phyloP scores from a whole-genome alignment of 192 early-diverging fungal species.

The Coemansia sp. region DNA sequence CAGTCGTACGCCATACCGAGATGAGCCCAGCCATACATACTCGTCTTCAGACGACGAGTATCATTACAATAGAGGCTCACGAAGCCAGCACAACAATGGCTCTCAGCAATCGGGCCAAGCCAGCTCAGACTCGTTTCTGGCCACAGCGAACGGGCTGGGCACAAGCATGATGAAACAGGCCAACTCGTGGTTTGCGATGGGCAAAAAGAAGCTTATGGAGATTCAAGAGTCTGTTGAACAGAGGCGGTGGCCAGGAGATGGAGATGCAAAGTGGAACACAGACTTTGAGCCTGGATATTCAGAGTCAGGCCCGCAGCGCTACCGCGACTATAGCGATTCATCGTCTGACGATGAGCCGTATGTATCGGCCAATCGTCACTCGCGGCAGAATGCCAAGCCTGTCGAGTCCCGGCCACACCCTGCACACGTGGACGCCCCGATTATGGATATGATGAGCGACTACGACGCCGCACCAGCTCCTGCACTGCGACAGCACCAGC shows the following conservation, averaged over 20 bases:
- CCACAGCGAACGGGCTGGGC: constrained; percentile 53
- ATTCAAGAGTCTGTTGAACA: constrained; percentile 50
- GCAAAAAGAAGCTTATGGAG: constrained; percentile 55
- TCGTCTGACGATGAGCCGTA: constrained; percentile 35
- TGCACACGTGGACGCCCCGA: constrained; percentile 1
- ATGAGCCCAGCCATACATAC: neutral
- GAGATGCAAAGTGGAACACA: constrained; percentile 3
- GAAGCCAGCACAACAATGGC: too few species aligned
- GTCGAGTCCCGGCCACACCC: neutral
- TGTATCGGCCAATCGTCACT: constrained; percentile 28
- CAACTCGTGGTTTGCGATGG: constrained; percentile 53
- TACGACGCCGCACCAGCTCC: neutral
- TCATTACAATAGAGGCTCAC: too few species aligned
- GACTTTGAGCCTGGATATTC: constrained; percentile 4
- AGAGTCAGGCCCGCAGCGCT: constrained; percentile 19
- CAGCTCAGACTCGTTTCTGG: constrained; percentile 39
- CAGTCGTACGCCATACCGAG: too few species aligned
- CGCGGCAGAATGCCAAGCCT: neutral
- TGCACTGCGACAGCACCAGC: neutral
- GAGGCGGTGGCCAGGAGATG: constrained; percentile 17
- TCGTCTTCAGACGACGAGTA: too few species aligned
- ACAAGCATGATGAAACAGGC: constrained; percentile 53
- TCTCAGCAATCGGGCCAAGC: neutral
- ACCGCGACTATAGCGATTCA: constrained; percentile 36
- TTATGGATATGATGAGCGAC: constrained; percentile 13